Base-by-base conservation (phyloP, 345 rosid species). In the Rhizophora apiculata region DNA sequence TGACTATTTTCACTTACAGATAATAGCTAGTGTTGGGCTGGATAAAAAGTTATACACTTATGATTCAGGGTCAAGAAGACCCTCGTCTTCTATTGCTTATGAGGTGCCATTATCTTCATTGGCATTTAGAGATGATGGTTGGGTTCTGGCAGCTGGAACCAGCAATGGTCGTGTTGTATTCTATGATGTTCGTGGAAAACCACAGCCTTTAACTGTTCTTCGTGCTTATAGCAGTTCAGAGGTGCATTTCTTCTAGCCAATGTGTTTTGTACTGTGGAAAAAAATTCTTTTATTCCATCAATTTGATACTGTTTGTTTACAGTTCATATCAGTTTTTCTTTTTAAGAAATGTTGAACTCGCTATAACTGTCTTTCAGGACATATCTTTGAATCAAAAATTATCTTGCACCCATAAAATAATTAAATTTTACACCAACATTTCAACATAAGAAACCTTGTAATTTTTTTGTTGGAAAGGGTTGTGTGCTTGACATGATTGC, bases 51-150 rank as follows among this genome's bases (percentile, higher is more conserved):
- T 96, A 56, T 92, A 96, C 75, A 90, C 90, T 52, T 96, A 83
- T 68, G 99, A 95, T 72, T 79, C 94, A 48, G 89, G 96, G 74
- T 92, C 96, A 69, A 84, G 88, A 81, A 88, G 90, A 76, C 79
- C 85, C 73, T 85, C 94, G 36, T 85, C 97, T 32, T 85, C 76
- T 81, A 84, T 85, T 62, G 64, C 96, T 60, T 84, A 92, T 79
- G 98, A 92, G 80, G 89, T 94, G 58, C 98, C 98, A 64, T 96
- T 96, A 79, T 90, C 99, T 74, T 96, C 99, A n/a, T 75, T 96
- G 85, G 94, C 96, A 65, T 92, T 84, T 82, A 89, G 87, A 82
- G 99, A 95, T 72, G 94, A 92, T 85, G 99, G 96, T 57, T 78
- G 82, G 92, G 72, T 88, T 72, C 82, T 96, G 73, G 94, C 94